A percentile compares a stretch with the other conserved stretches of the same genome.
These are phyloP conservation scores for Arthrobotrys sinensis DNA, from an alignment of 2,329 filamentous ascomycete genomes.

Conservation along the genomic window DNA sequence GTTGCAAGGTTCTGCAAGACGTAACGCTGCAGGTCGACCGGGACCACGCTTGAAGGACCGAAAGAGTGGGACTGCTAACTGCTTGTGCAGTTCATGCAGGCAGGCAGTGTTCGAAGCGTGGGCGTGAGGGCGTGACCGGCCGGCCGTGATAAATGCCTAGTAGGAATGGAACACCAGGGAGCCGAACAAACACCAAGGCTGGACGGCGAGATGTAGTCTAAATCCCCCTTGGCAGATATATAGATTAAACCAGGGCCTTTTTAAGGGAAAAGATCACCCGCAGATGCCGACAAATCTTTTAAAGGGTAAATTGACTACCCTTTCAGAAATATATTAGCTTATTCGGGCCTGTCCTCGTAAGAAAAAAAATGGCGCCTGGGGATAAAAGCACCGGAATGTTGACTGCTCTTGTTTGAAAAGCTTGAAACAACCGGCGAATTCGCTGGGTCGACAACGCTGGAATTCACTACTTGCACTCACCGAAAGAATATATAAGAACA, in stretches of 20 bases:
- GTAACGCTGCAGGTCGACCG: slow-evolving; percentile 57
- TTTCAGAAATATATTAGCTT: slow-evolving; percentile 54
- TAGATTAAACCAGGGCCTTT: slow-evolving; percentile 45
- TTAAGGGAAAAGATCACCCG: slow-evolving; percentile 60
- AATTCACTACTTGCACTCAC: slow-evolving; percentile 40
- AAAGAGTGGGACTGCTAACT: slow-evolving; percentile 39
- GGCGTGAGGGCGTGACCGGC: slow-evolving; percentile 48
- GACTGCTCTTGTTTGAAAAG: slow-evolving; percentile 20
- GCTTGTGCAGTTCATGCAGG: slow-evolving; percentile 41
- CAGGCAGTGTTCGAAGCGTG: slow-evolving; percentile 49
- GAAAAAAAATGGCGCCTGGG: slow-evolving; percentile 32
- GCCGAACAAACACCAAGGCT: slow-evolving; percentile 58
- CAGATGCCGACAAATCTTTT: slow-evolving; percentile 56
- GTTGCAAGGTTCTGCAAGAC: slow-evolving; percentile 56
- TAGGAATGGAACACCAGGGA: slow-evolving; percentile 51
- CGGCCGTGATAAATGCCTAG: slow-evolving; percentile 47
- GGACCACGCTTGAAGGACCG: slow-evolving; percentile 53
- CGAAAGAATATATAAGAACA: slow-evolving; percentile 42
- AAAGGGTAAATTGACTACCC: slow-evolving; percentile 57
- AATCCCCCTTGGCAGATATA: slow-evolving; percentile 50
- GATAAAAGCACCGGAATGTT: slow-evolving; percentile 53
- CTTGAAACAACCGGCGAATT: slow-evolving; percentile 42
- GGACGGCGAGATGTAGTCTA: slow-evolving; percentile 45
- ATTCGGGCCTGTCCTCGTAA: slow-evolving; percentile 15
- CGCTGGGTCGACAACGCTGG: background rate